Conservation (phyloP, 2,329 filamentous ascomycete species). For the Sporothrix pallida region DNA sequence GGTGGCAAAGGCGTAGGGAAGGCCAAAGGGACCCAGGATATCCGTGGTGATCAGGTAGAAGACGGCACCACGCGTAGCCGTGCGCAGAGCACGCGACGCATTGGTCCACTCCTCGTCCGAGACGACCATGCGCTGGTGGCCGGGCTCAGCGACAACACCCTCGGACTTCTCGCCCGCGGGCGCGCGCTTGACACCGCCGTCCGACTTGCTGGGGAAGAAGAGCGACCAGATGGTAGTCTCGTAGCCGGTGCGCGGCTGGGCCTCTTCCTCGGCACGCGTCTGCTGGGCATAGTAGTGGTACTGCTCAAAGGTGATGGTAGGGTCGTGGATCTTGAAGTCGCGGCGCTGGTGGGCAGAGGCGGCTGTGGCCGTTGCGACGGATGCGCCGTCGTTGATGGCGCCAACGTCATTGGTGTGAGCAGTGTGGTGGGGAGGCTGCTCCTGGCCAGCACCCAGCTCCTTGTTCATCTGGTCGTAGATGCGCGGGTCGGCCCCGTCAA, state of each 20-base stretch:
- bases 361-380: slow-evolving; percentile 3
- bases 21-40: slow-evolving; percentile 52
- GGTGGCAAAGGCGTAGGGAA: slow-evolving; percentile 44
- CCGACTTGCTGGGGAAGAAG: slow-evolving; percentile 39
- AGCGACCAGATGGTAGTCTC: slow-evolving; percentile 39
- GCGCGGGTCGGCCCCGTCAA: slow-evolving; percentile 36
- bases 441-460: not conserved
- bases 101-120: slow-evolving; percentile 54
- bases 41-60: slow-evolving; percentile 59
- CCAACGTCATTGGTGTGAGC: slow-evolving; percentile 5
- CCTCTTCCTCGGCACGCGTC: slow-evolving; percentile 45
- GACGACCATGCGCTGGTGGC: slow-evolving; percentile 38
- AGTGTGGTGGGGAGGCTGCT: not conserved
- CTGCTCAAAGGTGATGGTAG: slow-evolving; percentile 45
- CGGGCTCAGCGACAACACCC: slow-evolving; percentile 25
- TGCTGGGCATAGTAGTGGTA: slow-evolving; percentile 46
- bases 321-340: slow-evolving; percentile 40
- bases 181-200: slow-evolving; percentile 33
- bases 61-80: slow-evolving; percentile 52
- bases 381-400: not conserved
- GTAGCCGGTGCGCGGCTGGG: slow-evolving; percentile 36
- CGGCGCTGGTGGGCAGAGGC: not conserved
- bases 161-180: slow-evolving; percentile 25
- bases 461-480: slow-evolving; percentile 30
- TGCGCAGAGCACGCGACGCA: slow-evolving; percentile 53